Conservation (phyloP, 208 protist genomes). For the Leishmania gerbilli region DNA sequence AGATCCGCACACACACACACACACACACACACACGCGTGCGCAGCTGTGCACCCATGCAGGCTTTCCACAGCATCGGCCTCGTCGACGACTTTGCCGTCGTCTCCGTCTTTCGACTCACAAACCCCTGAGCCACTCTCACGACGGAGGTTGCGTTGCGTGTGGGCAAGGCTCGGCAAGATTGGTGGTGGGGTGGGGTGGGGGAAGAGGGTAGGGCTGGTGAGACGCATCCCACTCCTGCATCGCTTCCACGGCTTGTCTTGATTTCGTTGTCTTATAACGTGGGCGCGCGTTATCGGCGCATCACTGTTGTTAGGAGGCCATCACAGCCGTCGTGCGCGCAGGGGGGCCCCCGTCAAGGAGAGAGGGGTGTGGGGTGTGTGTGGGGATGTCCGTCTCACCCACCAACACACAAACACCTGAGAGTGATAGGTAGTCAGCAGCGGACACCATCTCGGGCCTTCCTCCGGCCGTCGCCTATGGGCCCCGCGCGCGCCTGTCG, state of each 20-base stretch:
- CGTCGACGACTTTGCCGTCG: not conserved
- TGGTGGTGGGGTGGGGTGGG: not conserved
- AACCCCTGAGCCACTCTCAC: not conserved
- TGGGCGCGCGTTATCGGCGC: not conserved
- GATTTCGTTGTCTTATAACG: not conserved
- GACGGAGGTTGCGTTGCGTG: not conserved
- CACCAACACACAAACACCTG: not conserved
- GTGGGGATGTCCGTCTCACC: not conserved
- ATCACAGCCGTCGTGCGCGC: not conserved
- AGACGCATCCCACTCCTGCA: not conserved
- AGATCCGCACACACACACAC: too few species aligned
- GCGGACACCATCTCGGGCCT: not conserved
- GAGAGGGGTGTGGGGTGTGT: too few species aligned
- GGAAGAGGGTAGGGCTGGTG: not conserved
- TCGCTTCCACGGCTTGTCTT: not conserved
- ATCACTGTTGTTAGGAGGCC: not conserved
- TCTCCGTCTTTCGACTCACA: not conserved
- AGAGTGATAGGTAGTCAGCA: not conserved
- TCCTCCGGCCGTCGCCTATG: not conserved
- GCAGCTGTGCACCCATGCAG: not conserved
- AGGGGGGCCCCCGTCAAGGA: not conserved
- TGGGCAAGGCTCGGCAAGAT: not conserved
- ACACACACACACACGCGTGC: too few species aligned
- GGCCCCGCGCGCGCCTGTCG: too few species aligned
- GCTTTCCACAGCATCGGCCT: not conserved